phyloP scores from a whole-genome alignment of 2,329 filamentous ascomycete species.

The Aspergillus bombycis region DNA sequence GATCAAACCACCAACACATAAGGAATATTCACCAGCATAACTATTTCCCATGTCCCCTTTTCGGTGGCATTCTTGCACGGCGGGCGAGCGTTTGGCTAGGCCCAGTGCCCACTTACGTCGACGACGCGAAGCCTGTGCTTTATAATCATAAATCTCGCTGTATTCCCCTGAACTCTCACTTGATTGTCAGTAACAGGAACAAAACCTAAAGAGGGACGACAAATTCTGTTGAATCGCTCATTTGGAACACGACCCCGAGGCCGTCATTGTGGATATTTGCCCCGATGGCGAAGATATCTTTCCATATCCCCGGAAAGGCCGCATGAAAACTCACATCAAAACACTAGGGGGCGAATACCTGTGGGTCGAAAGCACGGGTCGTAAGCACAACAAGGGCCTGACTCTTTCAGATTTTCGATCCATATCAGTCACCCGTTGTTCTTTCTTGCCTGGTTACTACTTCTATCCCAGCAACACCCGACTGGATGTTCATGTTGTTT shows the following conservation, averaged over 20 bases:
- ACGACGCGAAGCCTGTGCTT: not conserved
- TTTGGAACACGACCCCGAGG: not conserved
- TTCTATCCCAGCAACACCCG: not conserved
- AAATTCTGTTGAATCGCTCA: not conserved
- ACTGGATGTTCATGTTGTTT: not conserved
- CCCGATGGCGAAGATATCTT: too few relatives aligned
- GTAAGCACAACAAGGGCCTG: not conserved
- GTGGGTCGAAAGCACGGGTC: not conserved
- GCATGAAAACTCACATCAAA: not conserved
- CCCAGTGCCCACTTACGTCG: too few relatives aligned
- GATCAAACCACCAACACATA: not conserved
- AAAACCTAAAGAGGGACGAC: fast-evolving
- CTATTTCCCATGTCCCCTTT: not conserved
- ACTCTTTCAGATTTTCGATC: not conserved
- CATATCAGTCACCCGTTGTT: not conserved
- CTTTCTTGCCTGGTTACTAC: not conserved
- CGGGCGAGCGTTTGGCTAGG: not conserved
- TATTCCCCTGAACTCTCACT: not conserved
- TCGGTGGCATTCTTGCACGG: not conserved
- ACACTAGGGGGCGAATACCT: not conserved
- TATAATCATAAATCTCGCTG: not conserved
- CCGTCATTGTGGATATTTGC: not conserved
- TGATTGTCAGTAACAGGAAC: not conserved
- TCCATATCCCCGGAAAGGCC: too few relatives aligned
- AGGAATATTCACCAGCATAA: not conserved